These are phyloP conservation scores for Kazachstania viticola DNA, from an alignment of 805 yeast genomes.

Conservation along the genomic window DNA sequence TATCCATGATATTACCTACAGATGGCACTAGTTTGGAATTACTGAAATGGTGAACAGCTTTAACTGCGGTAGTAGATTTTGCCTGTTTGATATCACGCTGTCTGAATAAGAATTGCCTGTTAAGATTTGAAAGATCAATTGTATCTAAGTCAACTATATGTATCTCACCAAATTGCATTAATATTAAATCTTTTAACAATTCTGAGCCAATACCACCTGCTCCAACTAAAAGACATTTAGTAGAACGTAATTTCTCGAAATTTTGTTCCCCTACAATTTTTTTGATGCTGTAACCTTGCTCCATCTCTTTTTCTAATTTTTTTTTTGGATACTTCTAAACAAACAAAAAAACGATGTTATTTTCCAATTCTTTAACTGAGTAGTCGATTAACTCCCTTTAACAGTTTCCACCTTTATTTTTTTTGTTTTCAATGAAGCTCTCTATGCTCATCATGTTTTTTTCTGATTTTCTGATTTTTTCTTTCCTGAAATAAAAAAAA, in stretches of 20 bases:
- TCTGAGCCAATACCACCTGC: constrained; percentile 98
- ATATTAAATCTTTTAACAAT: constrained; percentile 63
- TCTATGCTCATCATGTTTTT: too few species aligned
- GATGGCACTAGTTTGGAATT: constrained; percentile 59
- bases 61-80: constrained; percentile 74
- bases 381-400: too few species aligned
- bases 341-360: too few species aligned
- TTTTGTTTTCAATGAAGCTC: too few species aligned
- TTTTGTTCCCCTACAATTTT: constrained; percentile 20
- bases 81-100: constrained; percentile 83
- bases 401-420: too few species aligned
- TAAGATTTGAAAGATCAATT: constrained; percentile 81
- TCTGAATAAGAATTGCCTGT: constrained; percentile 85
- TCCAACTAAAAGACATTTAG: constrained; percentile 74
- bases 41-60: constrained; percentile 68
- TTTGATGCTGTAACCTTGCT: constrained; percentile 13
- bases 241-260: constrained; percentile 16
- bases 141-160: constrained; percentile 94
- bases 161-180: constrained; percentile 75
- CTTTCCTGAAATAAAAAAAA: too few species aligned
- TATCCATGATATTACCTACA: constrained; percentile 81
- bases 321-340: too few species aligned
- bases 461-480: too few species aligned
- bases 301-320: constrained; percentile 6
- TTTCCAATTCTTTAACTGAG: too few species aligned